phyloP scores from a whole-genome alignment of 306 rosid genomes.

The Sphenostylis stenocarpa region DNA sequence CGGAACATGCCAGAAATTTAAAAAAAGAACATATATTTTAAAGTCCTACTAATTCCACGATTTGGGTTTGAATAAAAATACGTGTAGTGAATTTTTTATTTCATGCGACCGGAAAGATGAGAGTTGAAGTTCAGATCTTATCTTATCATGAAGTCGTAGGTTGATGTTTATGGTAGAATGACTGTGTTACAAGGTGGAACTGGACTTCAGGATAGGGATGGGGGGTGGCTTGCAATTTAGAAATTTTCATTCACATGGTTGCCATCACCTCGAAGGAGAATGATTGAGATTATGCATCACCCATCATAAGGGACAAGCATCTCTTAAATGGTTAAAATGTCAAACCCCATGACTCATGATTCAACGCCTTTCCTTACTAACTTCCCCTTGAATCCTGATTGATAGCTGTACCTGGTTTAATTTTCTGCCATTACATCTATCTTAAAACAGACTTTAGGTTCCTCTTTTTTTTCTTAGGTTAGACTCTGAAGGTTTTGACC shows the following conservation, averaged over 20 bases:
- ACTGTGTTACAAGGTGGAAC: background rate
- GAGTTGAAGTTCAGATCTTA: background rate
- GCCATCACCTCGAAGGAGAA: background rate
- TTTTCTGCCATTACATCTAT: background rate
- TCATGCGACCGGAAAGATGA: background rate
- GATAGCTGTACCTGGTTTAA: background rate
- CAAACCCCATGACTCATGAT: background rate
- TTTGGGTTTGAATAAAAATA: constrained; percentile 9
- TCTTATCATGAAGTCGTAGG: background rate
- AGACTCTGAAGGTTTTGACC: background rate
- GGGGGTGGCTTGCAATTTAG: background rate
- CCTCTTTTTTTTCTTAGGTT: background rate
- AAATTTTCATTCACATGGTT: background rate
- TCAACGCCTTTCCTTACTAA: background rate
- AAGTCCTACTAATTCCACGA: background rate
- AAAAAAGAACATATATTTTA: background rate
- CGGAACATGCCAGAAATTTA: background rate
- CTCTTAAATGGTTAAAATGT: background rate
- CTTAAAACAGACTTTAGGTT: background rate
- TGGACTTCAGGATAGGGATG: background rate
- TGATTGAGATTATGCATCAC: background rate
- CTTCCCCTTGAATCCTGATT: background rate
- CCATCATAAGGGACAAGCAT: background rate
- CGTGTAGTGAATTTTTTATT: constrained; percentile 5
- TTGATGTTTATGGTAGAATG: background rate